Evolutionary conservation across 2,329 filamentous ascomycete species (phyloP), one percentile per base, ranked within the genome.

Genomic region (Aureobasidium vineae): DNA sequence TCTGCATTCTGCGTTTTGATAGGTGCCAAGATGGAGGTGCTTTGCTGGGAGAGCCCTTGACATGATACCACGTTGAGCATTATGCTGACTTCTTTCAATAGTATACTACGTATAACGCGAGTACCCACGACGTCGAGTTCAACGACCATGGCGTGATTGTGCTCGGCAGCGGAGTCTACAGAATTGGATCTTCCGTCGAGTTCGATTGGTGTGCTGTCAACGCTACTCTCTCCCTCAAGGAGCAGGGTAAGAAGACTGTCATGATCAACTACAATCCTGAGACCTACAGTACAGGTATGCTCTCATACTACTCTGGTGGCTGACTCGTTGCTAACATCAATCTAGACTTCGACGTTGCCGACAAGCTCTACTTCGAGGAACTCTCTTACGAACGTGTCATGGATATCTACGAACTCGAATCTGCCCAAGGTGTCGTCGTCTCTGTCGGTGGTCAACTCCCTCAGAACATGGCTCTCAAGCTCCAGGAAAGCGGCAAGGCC

Each of bases 121-220:
- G 90, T 19, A 89, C 90, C 19, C 94, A 98, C 80, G 95, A 98
- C 78, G 90, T 98, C 57, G 89, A 86, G 16, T 98, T 99, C 71
- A 90, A 97, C 71, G 94, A 98, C 76, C 90, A 96, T 72, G 93
- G 94, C 69, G 90, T 88, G 53, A 81, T 99, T 66, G 89, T 98
- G 67, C 86, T 99, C 16, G 95, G 95, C 68, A 94, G 90, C 75
- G 95, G 95, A 79, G 95, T 98, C 26, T 99, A 99, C 85, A 88
- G 95, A 76, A 99, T 98, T 76, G 95, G 95, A 74, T 94, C 90
- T 80, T 97, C 93, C 7, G 95, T 99, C 63, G 95, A 99, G 79
- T 99, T 99, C 76, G 94, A 99, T 80, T 98, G 94, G 94, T 98
- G 94, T 77, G 92, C 93, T 70, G 92, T 97, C 69, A 95, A 92